These are phyloP conservation scores for Exophiala bonariae DNA, from an alignment of 2,329 filamentous ascomycete species.

Conservation along the genomic window DNA sequence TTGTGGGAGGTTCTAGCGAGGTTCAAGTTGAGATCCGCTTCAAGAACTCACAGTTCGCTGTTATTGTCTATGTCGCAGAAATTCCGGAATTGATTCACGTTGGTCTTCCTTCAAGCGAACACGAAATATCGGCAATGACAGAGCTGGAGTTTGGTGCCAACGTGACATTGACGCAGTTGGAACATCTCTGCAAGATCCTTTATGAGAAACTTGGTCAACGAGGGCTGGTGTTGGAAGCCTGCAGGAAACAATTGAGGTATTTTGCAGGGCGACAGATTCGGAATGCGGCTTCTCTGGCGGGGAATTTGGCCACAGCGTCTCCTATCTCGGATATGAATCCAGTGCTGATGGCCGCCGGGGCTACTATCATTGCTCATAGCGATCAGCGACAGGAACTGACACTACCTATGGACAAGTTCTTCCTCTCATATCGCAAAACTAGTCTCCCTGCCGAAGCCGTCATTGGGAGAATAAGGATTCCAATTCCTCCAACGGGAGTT, in stretches of 20 bases:
- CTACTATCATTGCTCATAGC: constrained; percentile 66
- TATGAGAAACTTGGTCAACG: constrained; percentile 72
- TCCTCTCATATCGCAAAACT: constrained; percentile 85
- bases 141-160: constrained; percentile 91
- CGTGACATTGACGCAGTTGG: constrained; percentile 86
- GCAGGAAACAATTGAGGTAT: constrained; percentile 89
- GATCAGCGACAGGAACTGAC: constrained; percentile 71
- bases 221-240: constrained; percentile 80
- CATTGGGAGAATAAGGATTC: constrained; percentile 81
- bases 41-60: constrained; percentile 86
- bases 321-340: constrained; percentile 97
- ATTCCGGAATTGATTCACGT: constrained; percentile 86
- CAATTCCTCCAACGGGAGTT: constrained; percentile 69
- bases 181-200: constrained; percentile 77
- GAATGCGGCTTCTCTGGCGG: constrained; percentile 95
- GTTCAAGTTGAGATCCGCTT: constrained; percentile 99
- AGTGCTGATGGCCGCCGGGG: constrained; percentile 84
- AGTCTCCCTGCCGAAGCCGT: constrained; percentile 78
- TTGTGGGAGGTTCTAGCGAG: constrained; percentile 94
- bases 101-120: constrained; percentile 50
- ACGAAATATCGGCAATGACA: constrained; percentile 57
- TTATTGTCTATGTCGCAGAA: constrained; percentile 90
- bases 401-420: constrained; percentile 88
- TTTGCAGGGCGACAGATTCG: constrained; percentile 95
- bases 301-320: constrained; percentile 90